These are phyloP conservation scores for Zanthoxylum bungeanum DNA, from an alignment of 345 rosid genomes.

Conservation along the genomic window DNA sequence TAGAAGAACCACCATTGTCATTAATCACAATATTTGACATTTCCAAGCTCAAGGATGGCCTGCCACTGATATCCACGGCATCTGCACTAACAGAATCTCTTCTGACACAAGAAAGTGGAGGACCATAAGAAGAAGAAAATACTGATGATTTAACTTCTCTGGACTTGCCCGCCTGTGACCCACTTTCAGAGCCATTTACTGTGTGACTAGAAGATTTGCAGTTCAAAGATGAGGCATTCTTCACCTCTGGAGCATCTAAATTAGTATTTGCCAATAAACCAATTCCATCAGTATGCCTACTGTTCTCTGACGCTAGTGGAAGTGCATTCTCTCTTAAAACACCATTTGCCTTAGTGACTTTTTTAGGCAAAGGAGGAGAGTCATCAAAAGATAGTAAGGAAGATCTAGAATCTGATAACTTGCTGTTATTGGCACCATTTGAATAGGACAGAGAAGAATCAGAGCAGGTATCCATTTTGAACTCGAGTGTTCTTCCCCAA, in stretches of 20 bases:
- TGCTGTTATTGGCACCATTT: conserved; percentile 20
- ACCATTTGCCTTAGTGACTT: conserved; percentile 24
- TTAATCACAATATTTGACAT: conserved; percentile 30
- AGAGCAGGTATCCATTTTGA: conserved; percentile 21
- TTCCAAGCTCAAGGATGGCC: conserved; percentile 21
- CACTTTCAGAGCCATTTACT: conserved; percentile 4
- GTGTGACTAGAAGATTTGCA: conserved; percentile 10
- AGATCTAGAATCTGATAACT: conserved; percentile 31
- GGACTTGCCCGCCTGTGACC: conserved; percentile 19
- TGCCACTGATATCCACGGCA: conserved; percentile 16
- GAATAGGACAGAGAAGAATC: conserved; percentile 24
- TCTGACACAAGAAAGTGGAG: conserved; percentile 10
- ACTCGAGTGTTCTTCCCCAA: conserved; percentile 54
- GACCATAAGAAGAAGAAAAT: conserved; percentile 16
- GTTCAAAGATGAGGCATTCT: conserved; percentile 23
- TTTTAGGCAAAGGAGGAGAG: conserved; percentile 20
- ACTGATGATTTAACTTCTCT: conserved; percentile 26
- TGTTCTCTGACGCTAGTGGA: conserved; percentile 20
- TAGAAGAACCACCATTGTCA: conserved; percentile 24
- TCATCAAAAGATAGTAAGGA: conserved; percentile 39
- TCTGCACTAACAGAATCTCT: conserved; percentile 10
- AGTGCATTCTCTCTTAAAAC: conserved; percentile 28
- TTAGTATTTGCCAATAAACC: conserved; percentile 22
- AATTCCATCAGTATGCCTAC: conserved; percentile 20
- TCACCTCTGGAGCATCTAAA: conserved; percentile 13